Evolutionary conservation across 805 yeast species (phyloP), one percentile per base, ranked within the genome.

Genomic region (Zygosaccharomyces lentus): DNA sequence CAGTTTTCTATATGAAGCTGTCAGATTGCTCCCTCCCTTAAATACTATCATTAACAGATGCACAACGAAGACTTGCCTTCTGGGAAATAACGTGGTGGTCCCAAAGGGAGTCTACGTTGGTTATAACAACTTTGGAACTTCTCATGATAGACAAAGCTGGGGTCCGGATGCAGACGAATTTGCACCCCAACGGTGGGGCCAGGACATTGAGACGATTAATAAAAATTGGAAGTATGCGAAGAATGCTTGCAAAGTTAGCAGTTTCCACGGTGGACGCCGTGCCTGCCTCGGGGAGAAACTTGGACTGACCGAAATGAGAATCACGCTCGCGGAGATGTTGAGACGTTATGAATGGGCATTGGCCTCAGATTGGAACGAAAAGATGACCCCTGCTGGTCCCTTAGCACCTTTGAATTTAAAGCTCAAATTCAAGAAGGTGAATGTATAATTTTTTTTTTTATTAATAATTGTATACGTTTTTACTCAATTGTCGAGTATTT

Each of bases 251-350:
- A 67, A 66, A 7, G 56, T 79, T 13, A 73, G 79, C 3, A 72
- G 81, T 0, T 79, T 79, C 50, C 84, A 79, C 57, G 84, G 84
- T 6, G 73, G 83, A 8, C 74, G 67, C 51, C 61, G 84, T 37
- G 82, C 82, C 0, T 80, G 84, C 57, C 58, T 80, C 15, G 84
- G 84, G 4, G 84, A 80, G 52, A 74, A 75, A 51, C 70, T 76
- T 57, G 83, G 82, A 1, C 59, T 79, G 7, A 58, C 62, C 32
- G 78, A 77, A 53, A 60, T 71, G 23, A 71, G 73, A 48, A 57
- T 69, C 9, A 66, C 74, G 8, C 41, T 77, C 4, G 56, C 61
- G 6, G 65, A 63, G 32, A 53, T 78, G 9, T 44, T 78, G 10
- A 57, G 50, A 23, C 54, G 59, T 1, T 79, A 65, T 50, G 58